Percentiles rank a stretch among this genome's conserved stretches.
phyloP scores from a whole-genome alignment of 495 filamentous ascomycete genomes.

The Corynascus novoguineensis region DNA sequence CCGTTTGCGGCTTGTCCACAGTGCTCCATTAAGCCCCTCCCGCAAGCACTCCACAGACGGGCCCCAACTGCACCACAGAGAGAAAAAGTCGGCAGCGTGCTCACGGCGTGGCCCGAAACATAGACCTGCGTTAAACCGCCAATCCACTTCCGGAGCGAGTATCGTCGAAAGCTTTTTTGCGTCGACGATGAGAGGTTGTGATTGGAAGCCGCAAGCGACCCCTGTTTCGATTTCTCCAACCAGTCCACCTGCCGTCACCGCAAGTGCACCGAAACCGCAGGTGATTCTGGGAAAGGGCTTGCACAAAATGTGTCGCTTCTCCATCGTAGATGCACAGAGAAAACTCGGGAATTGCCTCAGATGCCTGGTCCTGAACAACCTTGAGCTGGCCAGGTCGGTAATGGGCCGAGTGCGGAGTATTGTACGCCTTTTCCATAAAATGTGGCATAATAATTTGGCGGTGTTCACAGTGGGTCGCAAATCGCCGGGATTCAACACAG shows the following conservation, averaged over 20 bases:
- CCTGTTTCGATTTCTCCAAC: neutral
- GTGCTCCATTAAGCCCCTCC: conserved; percentile 4
- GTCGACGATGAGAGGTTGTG: neutral
- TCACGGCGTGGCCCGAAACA: conserved; percentile 1
- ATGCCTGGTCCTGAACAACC: neutral
- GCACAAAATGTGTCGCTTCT: conserved; percentile 1
- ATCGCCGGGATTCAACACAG: neutral
- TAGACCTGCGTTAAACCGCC: neutral
- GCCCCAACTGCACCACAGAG: neutral
- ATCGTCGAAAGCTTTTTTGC: neutral
- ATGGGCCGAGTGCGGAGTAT: neutral
- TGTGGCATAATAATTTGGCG: neutral
- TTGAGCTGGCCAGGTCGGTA: too few species aligned
- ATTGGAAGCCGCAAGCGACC: neutral
- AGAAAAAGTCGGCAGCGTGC: neutral
- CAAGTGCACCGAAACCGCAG: neutral
- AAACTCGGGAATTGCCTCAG: conserved; percentile 8
- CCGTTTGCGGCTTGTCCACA: conserved; percentile 4
- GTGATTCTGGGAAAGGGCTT: conserved; percentile 5
- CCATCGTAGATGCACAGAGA: neutral
- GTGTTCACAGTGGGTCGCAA: neutral
- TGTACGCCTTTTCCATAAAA: neutral
- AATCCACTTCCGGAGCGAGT: neutral
- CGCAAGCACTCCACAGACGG: neutral
- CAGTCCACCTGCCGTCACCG: neutral